Evolutionary conservation across 768 basidiomycete genomes (phyloP).

Genomic region (Lenzites betulinus): DNA sequence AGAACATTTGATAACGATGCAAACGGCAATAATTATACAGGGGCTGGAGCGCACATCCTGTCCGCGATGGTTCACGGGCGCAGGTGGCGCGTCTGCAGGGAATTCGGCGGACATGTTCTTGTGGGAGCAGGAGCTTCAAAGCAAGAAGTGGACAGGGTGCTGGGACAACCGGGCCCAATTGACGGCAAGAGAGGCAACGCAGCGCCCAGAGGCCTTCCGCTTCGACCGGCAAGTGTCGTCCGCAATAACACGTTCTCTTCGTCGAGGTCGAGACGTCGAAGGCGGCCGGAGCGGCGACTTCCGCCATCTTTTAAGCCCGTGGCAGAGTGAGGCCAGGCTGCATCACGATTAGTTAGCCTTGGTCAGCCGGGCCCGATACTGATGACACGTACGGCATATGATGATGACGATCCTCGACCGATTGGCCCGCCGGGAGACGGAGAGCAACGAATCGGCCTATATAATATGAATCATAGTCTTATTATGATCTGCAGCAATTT

Average conservation of each 20-base stretch:
- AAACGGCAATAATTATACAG: too few species aligned
- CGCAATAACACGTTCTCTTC: not conserved
- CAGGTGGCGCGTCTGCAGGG: not conserved
- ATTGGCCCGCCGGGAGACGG: not conserved
- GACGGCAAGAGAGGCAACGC: conserved; percentile 6
- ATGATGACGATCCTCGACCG: not conserved
- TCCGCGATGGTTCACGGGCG: not conserved
- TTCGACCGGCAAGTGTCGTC: not conserved
- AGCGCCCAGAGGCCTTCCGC: not conserved
- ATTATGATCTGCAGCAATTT: not conserved
- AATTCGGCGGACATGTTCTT: not conserved
- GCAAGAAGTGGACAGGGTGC: not conserved
- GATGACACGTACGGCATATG: not conserved
- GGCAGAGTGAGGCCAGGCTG: not conserved
- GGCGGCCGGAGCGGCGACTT: not conserved
- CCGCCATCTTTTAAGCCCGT: not conserved
- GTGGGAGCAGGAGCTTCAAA: not conserved
- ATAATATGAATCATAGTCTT: too few species aligned
- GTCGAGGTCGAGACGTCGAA: conserved; percentile 10
- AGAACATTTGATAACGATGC: too few species aligned
- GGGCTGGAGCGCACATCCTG: not conserved
- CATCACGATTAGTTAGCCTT: not conserved
- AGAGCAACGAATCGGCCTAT: too few species aligned
- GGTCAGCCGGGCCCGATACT: not conserved
- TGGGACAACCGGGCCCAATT: not conserved